These are phyloP conservation scores for Penicillium sclerotiorum DNA, from an alignment of 2,329 filamentous ascomycete species.

Conservation along the genomic window DNA sequence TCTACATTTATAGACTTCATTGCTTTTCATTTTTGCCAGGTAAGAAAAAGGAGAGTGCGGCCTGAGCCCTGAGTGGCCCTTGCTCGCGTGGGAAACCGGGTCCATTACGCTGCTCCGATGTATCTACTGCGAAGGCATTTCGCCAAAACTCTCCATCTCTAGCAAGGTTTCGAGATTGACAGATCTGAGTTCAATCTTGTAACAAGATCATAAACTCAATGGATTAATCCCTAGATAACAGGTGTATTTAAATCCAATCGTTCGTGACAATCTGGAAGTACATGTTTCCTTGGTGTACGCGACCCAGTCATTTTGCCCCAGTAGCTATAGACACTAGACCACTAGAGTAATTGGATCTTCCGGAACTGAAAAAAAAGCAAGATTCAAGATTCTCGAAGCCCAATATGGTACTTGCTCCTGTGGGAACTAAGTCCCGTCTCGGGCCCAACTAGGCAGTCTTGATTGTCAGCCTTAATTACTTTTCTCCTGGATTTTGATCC, in stretches of 20 bases:
- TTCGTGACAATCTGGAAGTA: constrained; percentile 13
- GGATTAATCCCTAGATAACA: too few species aligned
- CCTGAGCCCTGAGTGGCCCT: constrained; percentile 22
- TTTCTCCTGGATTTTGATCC: not conserved
- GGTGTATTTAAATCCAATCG: not conserved
- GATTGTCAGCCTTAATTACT: not conserved
- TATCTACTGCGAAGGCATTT: constrained; percentile 6
- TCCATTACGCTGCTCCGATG: constrained; percentile 18
- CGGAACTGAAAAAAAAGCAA: constrained; percentile 12
- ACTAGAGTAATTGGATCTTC: constrained; percentile 22
- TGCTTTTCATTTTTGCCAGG: not conserved
- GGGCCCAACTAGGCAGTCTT: not conserved
- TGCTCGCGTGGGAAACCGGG: constrained; percentile 24
- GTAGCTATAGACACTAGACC: not conserved
- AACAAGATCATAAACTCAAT: too few species aligned
- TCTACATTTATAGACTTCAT: too few species aligned
- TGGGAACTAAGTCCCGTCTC: constrained; percentile 1
- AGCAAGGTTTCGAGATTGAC: too few species aligned
- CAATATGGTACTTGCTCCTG: constrained; percentile 17
- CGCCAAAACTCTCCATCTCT: not conserved
- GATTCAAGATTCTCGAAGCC: constrained; percentile 19
- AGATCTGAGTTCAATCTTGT: not conserved
- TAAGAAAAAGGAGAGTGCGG: constrained; percentile 8
- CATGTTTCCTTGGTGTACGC: constrained; percentile 11
- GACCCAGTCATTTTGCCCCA: constrained; percentile 31